Evolutionary conservation across 2,329 filamentous ascomycete genomes (phyloP), one percentile per base, ranked within the genome.

Genomic region (Kalaharituber pfeilii): DNA sequence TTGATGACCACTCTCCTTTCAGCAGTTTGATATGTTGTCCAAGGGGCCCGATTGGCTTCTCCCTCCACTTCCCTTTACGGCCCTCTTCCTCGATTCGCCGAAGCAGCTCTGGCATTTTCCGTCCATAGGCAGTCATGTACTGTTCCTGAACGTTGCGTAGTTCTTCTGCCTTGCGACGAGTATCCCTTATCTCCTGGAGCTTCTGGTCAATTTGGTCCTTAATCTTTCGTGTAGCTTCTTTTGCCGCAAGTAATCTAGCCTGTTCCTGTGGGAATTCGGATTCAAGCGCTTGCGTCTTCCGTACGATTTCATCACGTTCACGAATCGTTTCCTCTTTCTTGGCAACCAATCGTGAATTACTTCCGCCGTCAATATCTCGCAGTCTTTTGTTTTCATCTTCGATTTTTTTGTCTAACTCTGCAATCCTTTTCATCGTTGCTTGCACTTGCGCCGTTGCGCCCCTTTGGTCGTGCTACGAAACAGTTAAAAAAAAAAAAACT

Each of bases 31-130:
- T 75, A 63, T 91, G 77, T 24, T 79, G 72, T 27, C 88, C 91
- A 13, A 96, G 72, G 0, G 91, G 91, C 0, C 91, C 91, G 29
- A 96, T 72, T 1, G 91, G 91, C 58, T 76, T 81, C 44, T 76
- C 71, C 24, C 72, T 70, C 65, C 93, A 96, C 5, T 47, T 25
- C 5, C 42, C 42, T 24, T 47, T 47, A 0, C 79, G 73, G 2
- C 59, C 67, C 55, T 94, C 85, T n/a, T 72, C 70, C 5, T 78
- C 73, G 57, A 96, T 84, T n/a, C 75, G 75, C 52, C 69, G 72
- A 5, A 93, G 69, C 2, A 95, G 75, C 1, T 72, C 69, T 1
- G 74, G 72, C 63, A 93, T 76, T 39, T 74, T 75, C 1, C 68
- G 66, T 42, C 80, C 77, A 62, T 82, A 95, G 0, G 76, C 81